These are phyloP conservation scores for Rhynchosporium secalis DNA, from an alignment of 2,329 filamentous ascomycete genomes.

Conservation along the genomic window DNA sequence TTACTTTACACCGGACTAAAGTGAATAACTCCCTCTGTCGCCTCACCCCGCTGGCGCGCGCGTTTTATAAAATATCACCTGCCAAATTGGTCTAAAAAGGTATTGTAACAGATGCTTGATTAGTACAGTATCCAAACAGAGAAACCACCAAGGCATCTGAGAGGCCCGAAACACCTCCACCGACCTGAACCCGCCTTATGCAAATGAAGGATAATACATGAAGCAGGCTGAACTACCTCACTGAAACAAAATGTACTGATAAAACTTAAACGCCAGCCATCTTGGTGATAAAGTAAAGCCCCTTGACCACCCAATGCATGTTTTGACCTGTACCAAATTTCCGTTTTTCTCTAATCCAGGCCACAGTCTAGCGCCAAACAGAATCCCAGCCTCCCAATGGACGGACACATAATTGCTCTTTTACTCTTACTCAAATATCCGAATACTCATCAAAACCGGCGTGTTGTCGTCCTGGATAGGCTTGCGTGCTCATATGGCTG, in stretches of 20 bases:
- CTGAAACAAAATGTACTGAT: slow-evolving; percentile 7
- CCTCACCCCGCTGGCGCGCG: too few relatives aligned
- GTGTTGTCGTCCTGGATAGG: slow-evolving; percentile 14
- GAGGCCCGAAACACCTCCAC: background rate
- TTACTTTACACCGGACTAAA: too few relatives aligned
- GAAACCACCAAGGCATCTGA: background rate
- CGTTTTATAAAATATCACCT: too few relatives aligned
- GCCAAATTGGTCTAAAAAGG: background rate
- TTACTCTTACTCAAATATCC: slow-evolving; percentile 11
- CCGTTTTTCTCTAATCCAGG: background rate
- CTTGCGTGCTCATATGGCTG: slow-evolving; percentile 7
- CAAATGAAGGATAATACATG: background rate
- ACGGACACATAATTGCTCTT: background rate
- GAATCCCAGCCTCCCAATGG: background rate
- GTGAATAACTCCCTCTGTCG: too few relatives aligned
- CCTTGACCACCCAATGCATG: slow-evolving; percentile 5
- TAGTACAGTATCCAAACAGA: background rate
- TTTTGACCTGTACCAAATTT: slow-evolving; percentile 1
- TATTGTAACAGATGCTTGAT: background rate
- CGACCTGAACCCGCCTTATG: background rate
- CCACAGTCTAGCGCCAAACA: background rate
- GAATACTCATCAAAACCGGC: slow-evolving; percentile 20
- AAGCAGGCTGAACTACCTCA: background rate
- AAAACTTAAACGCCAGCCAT: background rate
- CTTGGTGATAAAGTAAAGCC: background rate